These are phyloP conservation scores for Aspergillus diversus DNA, from an alignment of 495 filamentous ascomycete species.

Conservation along the genomic window DNA sequence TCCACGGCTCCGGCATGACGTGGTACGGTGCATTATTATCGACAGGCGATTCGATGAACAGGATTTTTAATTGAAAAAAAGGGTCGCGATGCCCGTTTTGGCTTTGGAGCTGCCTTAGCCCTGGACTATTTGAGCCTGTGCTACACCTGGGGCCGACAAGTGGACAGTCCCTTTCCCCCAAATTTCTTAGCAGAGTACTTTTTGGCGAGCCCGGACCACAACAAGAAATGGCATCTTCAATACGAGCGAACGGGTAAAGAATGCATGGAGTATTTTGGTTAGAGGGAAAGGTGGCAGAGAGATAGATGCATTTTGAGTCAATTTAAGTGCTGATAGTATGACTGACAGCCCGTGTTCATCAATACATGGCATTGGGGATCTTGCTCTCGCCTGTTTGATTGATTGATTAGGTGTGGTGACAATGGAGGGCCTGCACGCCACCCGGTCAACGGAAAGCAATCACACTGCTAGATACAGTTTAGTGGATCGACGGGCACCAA, in stretches of 20 bases:
- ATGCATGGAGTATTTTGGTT: background rate
- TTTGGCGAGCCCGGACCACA: background rate
- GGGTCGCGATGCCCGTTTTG: background rate
- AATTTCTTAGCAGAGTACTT: background rate
- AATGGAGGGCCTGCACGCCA: background rate
- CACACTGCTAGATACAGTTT: background rate
- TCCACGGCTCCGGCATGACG: slow-evolving; percentile 26
- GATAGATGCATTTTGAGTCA: slow-evolving; percentile 1
- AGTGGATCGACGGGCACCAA: slow-evolving; percentile 1
- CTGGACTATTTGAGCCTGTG: slow-evolving; percentile 21
- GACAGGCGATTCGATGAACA: slow-evolving; percentile 7
- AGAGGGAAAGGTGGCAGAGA: background rate
- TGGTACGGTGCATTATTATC: slow-evolving; percentile 12
- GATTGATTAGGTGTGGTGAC: slow-evolving; percentile 6
- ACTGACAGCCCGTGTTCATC: slow-evolving; percentile 1
- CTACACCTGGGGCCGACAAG: slow-evolving; percentile 2
- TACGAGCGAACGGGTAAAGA: background rate
- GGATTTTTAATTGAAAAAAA: background rate
- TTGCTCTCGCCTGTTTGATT: background rate
- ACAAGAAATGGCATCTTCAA: background rate
- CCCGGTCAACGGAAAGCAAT: background rate
- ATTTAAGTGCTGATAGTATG: slow-evolving; percentile 1
- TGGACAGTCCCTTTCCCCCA: slow-evolving; percentile 8
- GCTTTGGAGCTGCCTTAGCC: slow-evolving; percentile 6
- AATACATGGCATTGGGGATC: background rate